Base-by-base conservation (phyloP, 2,329 filamentous ascomycete species). In the Kalaharituber pfeilii region DNA sequence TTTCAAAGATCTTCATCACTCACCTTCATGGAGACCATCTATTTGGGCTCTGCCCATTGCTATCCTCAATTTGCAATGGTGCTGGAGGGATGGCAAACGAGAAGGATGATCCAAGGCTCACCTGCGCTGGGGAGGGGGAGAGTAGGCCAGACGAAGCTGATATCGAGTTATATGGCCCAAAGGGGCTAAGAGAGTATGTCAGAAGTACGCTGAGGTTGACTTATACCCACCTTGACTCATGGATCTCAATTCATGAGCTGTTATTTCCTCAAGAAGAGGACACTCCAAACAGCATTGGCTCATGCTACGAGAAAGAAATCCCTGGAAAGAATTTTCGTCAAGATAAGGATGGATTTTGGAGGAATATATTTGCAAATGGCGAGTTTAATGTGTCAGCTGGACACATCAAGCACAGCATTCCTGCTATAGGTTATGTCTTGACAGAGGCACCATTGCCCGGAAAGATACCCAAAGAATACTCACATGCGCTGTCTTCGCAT, bases 21-120 rank as follows among this genome's bases (percentile, higher is more conserved):
- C 61, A 63, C 36, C 57, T 63, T 50, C 61, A 63, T 45, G 61
- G 61, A 24, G 61, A 62, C 51, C 60, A 63, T 52, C 51, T 62
- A 47, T 63, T 61, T 25, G 60, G 60, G 2, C 51, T 62, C 13
- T 57, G 57, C 20, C 60, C 60, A 13, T 50, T 63, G 18, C 54
- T 63, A 18, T 51, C 56, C 44, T 62, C 60, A 2, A 39, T 62
- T 42, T 52, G 62, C 29, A 62, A 63, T 26, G 60, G 61, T 9
- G 55, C 57, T 4, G 61, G 61, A 2, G 61, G 61, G 1, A 56
- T 29, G 8, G 55, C 56, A 9, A 22, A 47, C 15, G 56, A 57
- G 5, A 55, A 57, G 27, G 57, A 61, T 27, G 60, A 62, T 49
- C 59, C 57, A 1, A 56, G 57, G 6, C 22, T 52, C 7, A 44